Percentiles rank a stretch among this genome's conserved stretches.
Evolutionary conservation across 2,329 filamentous ascomycete species (phyloP).

Genomic region (Pyricularia grisea): DNA sequence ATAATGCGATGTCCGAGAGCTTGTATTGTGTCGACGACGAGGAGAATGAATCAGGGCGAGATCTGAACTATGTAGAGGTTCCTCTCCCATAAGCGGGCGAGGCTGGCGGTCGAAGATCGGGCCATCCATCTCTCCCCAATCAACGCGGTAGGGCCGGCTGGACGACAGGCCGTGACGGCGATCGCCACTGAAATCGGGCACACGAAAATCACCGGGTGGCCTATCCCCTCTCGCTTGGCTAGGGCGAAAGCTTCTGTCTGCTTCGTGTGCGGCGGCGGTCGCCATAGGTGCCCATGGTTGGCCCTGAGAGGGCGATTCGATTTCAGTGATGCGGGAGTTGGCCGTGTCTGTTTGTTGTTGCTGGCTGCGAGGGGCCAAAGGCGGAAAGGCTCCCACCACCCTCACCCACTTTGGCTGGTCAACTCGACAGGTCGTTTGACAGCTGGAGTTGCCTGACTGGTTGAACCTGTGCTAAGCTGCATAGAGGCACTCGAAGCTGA

Average conservation of each 20-base stretch:
- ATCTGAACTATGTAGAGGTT: not conserved
- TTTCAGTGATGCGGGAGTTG: not conserved
- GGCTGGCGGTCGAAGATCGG: not conserved
- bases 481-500: not conserved
- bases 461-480: not conserved
- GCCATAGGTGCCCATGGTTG: not conserved
- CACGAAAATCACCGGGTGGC: not conserved
- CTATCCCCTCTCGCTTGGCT: not conserved
- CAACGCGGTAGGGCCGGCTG: not conserved
- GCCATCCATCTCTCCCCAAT: not conserved
- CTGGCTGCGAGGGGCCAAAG: not conserved
- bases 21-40: not conserved
- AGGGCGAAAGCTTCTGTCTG: not conserved
- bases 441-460: slow-evolving; percentile 1
- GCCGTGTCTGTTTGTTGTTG: not conserved
- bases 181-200: not conserved
- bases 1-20: not conserved
- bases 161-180: not conserved
- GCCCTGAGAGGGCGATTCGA: not conserved
- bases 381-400: not conserved
- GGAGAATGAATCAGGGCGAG: not conserved
- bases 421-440: slow-evolving; percentile 1
- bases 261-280: not conserved
- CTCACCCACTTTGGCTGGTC: not conserved
- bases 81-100: not conserved